These are phyloP conservation scores for Talaromyces trachyspermus DNA, from an alignment of 495 filamentous ascomycete genomes.

Conservation along the genomic window DNA sequence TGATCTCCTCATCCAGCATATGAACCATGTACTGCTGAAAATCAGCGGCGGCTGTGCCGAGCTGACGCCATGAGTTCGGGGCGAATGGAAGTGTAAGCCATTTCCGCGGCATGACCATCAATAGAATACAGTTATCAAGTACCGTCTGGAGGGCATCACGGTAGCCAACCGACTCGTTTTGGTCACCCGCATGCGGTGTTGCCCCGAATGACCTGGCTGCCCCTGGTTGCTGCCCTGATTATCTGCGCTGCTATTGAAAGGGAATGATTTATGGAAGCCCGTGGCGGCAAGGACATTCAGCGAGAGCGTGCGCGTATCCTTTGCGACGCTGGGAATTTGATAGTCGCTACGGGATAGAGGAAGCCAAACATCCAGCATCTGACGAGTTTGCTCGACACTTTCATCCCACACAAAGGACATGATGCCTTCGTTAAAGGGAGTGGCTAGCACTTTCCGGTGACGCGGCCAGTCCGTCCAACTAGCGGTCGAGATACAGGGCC, in stretches of 20 bases:
- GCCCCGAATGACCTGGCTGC: neutral
- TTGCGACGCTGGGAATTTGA: conserved; percentile 12
- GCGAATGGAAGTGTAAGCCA: neutral
- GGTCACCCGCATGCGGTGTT: too few species aligned
- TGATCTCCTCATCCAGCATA: neutral
- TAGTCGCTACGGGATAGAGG: conserved; percentile 10
- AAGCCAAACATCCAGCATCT: conserved; percentile 31
- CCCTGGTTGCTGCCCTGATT: neutral
- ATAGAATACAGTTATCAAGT: neutral
- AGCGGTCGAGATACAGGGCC: conserved; percentile 36
- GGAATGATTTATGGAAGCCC: conserved; percentile 21
- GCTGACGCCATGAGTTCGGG: neutral
- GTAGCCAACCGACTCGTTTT: neutral
- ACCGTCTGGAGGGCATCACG: neutral
- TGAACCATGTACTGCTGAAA: neutral
- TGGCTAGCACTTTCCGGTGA: conserved; percentile 34
- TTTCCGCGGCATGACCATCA: neutral
- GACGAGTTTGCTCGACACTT: conserved; percentile 17
- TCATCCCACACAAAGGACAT: conserved; percentile 39
- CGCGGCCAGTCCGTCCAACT: conserved; percentile 38
- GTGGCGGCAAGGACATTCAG: conserved; percentile 38
- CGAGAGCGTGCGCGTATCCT: conserved; percentile 35
- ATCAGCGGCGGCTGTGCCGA: neutral
- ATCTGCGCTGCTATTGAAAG: neutral
- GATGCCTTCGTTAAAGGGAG: conserved; percentile 42